phyloP scores from a whole-genome alignment of 805 yeast species.

The Sungouiozyma ichnusensis region DNA sequence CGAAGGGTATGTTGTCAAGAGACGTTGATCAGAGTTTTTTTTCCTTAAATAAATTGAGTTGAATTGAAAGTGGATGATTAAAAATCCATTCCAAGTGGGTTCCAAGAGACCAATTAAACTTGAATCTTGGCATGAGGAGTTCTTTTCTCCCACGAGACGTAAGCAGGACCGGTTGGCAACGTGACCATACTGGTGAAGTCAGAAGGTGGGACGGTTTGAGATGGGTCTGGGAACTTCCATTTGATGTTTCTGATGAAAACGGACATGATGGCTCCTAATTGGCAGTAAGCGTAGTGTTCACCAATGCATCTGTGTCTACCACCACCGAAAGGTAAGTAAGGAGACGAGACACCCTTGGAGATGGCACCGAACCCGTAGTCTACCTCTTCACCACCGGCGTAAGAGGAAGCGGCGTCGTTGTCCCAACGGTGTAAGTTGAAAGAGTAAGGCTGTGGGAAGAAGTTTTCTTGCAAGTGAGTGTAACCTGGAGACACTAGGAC shows the following conservation, averaged over 20 bases:
- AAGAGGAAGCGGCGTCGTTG: conserved; percentile 28
- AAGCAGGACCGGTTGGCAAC: conserved; percentile 71
- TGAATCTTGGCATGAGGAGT: conserved; percentile 10
- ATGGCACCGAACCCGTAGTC: conserved; percentile 97
- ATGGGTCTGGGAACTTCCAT: conserved; percentile 54
- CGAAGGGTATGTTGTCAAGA: background rate
- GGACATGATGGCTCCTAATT: conserved; percentile 75
- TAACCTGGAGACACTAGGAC: conserved; percentile 93
- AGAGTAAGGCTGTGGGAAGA: conserved; percentile 62
- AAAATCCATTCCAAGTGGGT: too few relatives aligned
- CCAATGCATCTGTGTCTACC: conserved; percentile 99
- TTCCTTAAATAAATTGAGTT: too few relatives aligned
- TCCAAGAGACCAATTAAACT: background rate
- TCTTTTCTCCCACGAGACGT: conserved; percentile 64
- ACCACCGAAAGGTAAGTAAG: conserved; percentile 97
- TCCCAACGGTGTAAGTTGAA: conserved; percentile 91
- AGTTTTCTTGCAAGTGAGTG: conserved; percentile 64
- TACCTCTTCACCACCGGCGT: conserved; percentile 33
- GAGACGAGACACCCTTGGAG: conserved; percentile 90
- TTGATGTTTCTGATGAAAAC: conserved; percentile 64
- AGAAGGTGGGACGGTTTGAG: conserved; percentile 48
- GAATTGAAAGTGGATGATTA: too few relatives aligned
- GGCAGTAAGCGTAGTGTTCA: conserved; percentile 94
- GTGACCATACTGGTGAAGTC: conserved; percentile 91
- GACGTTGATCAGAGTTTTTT: too few relatives aligned